Conservation (phyloP, 768 basidiomycete genomes). For the Fomitopsis serialis region DNA sequence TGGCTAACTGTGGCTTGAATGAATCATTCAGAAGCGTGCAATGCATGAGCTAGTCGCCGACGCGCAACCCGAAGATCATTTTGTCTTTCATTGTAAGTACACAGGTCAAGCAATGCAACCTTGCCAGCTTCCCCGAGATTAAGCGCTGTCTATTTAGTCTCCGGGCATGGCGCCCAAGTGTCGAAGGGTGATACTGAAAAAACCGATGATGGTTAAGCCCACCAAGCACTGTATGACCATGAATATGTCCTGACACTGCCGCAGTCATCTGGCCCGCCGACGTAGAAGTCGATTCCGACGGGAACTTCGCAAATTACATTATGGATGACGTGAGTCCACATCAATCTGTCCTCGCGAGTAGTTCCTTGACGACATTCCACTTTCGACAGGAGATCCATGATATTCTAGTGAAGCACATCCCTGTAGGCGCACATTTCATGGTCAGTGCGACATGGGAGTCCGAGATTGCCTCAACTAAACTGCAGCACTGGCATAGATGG, state of each 20-base stretch:
- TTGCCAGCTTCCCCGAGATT: neutral
- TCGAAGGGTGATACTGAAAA: slow-evolving; percentile 40
- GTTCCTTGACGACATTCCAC: neutral
- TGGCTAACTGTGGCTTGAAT: neutral
- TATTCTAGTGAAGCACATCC: slow-evolving; percentile 18
- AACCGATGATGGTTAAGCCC: slow-evolving; percentile 50
- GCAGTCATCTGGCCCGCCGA: slow-evolving; percentile 21
- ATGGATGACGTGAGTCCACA: slow-evolving; percentile 18
- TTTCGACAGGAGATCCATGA: slow-evolving; percentile 16
- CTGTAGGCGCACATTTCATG: slow-evolving; percentile 15
- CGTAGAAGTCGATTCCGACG: slow-evolving; percentile 5
- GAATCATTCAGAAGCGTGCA: slow-evolving; percentile 22
- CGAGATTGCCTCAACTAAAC: no score
- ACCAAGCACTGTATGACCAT: neutral
- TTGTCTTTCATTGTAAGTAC: slow-evolving; percentile 55
- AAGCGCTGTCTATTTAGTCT: slow-evolving; percentile 26
- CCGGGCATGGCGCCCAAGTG: slow-evolving; percentile 46
- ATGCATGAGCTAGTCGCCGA: slow-evolving; percentile 39
- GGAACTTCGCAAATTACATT: slow-evolving; percentile 15
- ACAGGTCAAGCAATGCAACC: no score
- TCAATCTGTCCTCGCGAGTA: neutral
- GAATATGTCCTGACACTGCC: neutral
- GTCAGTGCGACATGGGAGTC: slow-evolving; percentile 8
- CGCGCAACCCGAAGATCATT: slow-evolving; percentile 41
- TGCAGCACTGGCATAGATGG: no score